Conservation (phyloP, 2,329 filamentous ascomycete species). For the Parascedosporium putredinis region DNA sequence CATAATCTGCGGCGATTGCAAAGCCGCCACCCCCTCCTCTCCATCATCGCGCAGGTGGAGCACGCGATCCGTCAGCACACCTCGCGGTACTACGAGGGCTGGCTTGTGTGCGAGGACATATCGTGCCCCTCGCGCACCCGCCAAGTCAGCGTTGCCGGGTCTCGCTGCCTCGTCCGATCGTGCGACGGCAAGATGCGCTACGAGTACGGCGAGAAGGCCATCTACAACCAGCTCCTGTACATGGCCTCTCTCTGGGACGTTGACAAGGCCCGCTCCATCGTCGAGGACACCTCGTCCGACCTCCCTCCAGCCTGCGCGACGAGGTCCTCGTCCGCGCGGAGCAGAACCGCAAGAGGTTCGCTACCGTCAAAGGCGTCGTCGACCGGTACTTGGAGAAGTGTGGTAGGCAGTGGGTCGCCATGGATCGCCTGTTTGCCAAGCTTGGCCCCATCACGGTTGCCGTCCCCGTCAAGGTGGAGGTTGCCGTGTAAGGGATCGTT, state of each 20-base stretch:
- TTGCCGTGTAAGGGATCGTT: not conserved
- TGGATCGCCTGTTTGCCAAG: constrained; percentile 76
- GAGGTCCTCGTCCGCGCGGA: constrained; percentile 64
- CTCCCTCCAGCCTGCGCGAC: constrained; percentile 45
- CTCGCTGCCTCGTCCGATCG: constrained; percentile 71
- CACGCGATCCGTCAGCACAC: constrained; percentile 69
- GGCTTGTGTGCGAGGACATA: constrained; percentile 82
- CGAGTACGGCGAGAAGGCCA: constrained; percentile 75
- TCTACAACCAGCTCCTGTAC: constrained; percentile 94
- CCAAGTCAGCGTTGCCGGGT: constrained; percentile 87
- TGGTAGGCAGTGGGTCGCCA: constrained; percentile 84
- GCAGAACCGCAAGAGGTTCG: constrained; percentile 73
- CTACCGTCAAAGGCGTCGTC: constrained; percentile 63
- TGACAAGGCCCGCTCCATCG: constrained; percentile 59
- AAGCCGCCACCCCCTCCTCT: constrained; percentile 53
- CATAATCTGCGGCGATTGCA: constrained; percentile 63
- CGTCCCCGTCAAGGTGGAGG: not conserved
- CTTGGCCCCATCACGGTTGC: constrained; percentile 34
- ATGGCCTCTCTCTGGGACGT: constrained; percentile 79
- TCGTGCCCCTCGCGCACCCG: constrained; percentile 79
- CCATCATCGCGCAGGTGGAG: constrained; percentile 79
- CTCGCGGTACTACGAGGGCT: constrained; percentile 81
- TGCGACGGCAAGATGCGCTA: constrained; percentile 84
- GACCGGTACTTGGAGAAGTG: constrained; percentile 82
- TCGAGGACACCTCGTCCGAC: constrained; percentile 36